Conservation (phyloP, 2,329 filamentous ascomycete genomes). For the Dryadomyces quercivorus region DNA sequence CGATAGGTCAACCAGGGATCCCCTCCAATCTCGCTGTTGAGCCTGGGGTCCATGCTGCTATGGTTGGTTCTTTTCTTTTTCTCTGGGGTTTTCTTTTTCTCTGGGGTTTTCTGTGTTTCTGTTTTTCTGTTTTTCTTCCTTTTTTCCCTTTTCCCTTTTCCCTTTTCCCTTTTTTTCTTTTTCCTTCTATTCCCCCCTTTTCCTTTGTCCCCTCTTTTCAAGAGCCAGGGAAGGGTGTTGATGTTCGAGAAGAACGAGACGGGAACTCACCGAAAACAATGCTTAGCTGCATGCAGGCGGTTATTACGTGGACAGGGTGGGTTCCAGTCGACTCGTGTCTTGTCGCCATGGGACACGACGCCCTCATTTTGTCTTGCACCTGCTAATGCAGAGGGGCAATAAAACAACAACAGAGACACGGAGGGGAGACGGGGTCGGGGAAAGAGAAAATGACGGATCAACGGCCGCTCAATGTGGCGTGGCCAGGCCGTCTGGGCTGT, state of each 20-base stretch:
- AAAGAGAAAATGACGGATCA: neutral
- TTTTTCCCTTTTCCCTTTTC: neutral
- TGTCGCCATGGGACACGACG: neutral
- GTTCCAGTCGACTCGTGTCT: neutral
- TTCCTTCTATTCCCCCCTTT: neutral
- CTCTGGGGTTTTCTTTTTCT: neutral
- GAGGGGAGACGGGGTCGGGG: neutral
- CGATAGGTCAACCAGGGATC: too few relatives aligned
- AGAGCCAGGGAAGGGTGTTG: neutral
- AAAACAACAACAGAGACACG: neutral
- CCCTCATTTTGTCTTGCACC: neutral
- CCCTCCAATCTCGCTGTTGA: too few relatives aligned
- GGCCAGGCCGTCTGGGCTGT: too few relatives aligned
- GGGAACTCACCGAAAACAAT: neutral
- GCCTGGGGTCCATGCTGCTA: too few relatives aligned
- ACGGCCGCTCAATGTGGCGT: neutral
- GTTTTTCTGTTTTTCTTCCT: neutral
- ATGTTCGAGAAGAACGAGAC: neutral
- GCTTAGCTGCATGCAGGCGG: neutral
- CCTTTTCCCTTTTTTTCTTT: neutral
- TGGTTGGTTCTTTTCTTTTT: neutral
- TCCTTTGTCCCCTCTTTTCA: neutral
- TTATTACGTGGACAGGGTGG: neutral
- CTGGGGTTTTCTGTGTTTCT: neutral
- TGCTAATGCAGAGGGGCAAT: neutral